Conservation (phyloP, 192 early-diverging fungal species). For the Rhizoclosmatium globosum region DNA sequence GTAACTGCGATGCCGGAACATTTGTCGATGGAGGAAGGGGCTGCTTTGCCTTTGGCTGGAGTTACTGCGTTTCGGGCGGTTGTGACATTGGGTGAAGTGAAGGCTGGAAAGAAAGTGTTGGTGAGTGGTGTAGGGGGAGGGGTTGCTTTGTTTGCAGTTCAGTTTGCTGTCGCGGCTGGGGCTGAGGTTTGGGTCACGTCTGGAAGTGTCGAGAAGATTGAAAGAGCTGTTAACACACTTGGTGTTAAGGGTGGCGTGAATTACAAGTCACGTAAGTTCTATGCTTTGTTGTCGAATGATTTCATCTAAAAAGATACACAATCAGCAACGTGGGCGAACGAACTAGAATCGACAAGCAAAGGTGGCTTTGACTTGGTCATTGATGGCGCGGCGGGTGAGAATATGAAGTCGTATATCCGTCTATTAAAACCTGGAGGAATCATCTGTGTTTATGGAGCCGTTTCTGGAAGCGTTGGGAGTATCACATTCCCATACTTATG, state of each 20-base stretch:
- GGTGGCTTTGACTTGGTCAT: conserved; percentile 61
- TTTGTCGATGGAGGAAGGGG: conserved; percentile 66
- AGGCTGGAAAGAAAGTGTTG: conserved; percentile 62
- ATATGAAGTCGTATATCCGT: conserved; percentile 47
- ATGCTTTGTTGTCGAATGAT: conserved; percentile 15
- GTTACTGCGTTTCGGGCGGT: conserved; percentile 64
- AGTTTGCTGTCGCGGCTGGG: conserved; percentile 71
- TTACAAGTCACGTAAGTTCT: conserved; percentile 66
- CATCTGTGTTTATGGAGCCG: conserved; percentile 70
- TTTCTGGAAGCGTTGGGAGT: conserved; percentile 50
- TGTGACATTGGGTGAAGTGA: conserved; percentile 66
- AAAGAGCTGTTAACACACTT: conserved; percentile 56
- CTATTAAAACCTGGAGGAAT: conserved; percentile 42
- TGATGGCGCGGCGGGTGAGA: conserved; percentile 72
- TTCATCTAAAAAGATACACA: not conserved
- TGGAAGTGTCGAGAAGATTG: conserved; percentile 68
- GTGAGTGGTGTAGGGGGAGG: conserved; percentile 75
- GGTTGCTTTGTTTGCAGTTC: conserved; percentile 71
- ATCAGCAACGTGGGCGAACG: conserved; percentile 47
- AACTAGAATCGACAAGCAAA: conserved; percentile 50
- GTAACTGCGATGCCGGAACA: conserved; percentile 64
- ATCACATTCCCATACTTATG: conserved; percentile 58
- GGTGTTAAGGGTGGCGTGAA: conserved; percentile 76
- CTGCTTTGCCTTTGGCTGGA: conserved; percentile 75
- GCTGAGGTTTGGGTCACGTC: conserved; percentile 79